Evolutionary conservation across 2,329 filamentous ascomycete genomes (phyloP), one percentile per base, ranked within the genome.

Genomic region (Bipolaris victoriae): DNA sequence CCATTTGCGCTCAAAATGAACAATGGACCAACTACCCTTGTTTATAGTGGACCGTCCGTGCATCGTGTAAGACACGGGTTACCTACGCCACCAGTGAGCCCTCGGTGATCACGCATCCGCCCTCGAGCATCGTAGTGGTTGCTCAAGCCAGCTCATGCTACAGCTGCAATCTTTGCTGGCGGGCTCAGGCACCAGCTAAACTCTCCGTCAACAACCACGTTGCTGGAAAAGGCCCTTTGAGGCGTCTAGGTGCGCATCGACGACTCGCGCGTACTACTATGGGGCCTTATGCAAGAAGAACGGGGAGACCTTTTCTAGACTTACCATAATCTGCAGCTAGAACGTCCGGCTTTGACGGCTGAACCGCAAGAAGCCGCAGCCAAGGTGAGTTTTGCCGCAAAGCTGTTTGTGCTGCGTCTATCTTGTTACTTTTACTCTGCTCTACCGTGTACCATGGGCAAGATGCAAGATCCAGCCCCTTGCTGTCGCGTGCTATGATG

Each of bases 1-100:
- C 60, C 64, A 67, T 72, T 33, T 29, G 43, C 61, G 62, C 52
- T 59, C 50, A 55, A 58, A 49, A 73, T 71, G 67, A 72, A 72
- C 70, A 64, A 72, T 57, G 61, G 62, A 64, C 55, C 61, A 57
- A 47, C 52, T 58, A 66, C 57, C 69, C 69, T 63, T 63, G 67
- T 37, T 58, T 55, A 63, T 56, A 64, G 62, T 61, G 63, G 59
- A 52, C 45, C 58, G 47, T 51, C 55, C 53, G 63, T 63, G 65
- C 58, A 57, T 49, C 60, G 40, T 53, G 57, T 44, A 37, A 49
- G 46, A 56, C 52, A 44, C 52, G 22, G 52, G 45, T 39, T 47
- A 43, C 29, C 49, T 55, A 52, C 52, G 56, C 58, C 58, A 61
- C 56, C 39, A 55, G 44, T 35, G 47, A 46, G 47, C 45, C 24